Evolutionary conservation across 1,139 yeast genomes (phyloP), one percentile per base, ranked within the genome.

Genomic region (Pichia sp.): DNA sequence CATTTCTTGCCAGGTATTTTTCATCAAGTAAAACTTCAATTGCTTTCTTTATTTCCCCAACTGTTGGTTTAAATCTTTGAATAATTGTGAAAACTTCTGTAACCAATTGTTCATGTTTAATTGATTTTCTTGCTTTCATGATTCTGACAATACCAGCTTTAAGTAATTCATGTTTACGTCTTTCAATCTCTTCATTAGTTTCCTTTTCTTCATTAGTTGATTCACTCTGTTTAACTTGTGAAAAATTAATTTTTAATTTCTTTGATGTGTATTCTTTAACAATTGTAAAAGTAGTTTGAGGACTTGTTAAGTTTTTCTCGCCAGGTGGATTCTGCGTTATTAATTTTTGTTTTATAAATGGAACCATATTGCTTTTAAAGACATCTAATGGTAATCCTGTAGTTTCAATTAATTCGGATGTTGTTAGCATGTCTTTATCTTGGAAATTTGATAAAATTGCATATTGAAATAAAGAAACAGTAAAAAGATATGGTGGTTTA

Each of bases 121-220:
- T 71, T 42, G 73, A 74, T 64, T 89, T 85, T 60, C 97, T 77
- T 1, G 96, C 90, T 69, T 92, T 92, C 97, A 92, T 92, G 59
- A 92, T 87, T 58, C 98, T 78, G 37, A 92, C 98, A 66, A 92
- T 87, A 58, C 95, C 86, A 2, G 97, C 96, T 60, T 89, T 87
- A 58, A 92, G 73, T 67, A 82, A 83, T 60, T 85, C 79, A 68
- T 83, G 87, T 57, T 97, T 79, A 50, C 89, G 87, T 59, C 87
- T 92, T 55, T 82, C 89, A 52, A 92, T 79, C 60, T 89, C 96
- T 64, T 82, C 83, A 56, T 78, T 82, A 1, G 95, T 80, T 52
- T 87, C 95, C 43, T 82, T 90, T 36, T 78, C 79, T 59, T 92
- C 97, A 53, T 76, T 85, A 58, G 73, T 78, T 41, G 76, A 75